These are phyloP conservation scores for Aspergillus melleus DNA, from an alignment of 2,329 filamentous ascomycete genomes.

Conservation along the genomic window DNA sequence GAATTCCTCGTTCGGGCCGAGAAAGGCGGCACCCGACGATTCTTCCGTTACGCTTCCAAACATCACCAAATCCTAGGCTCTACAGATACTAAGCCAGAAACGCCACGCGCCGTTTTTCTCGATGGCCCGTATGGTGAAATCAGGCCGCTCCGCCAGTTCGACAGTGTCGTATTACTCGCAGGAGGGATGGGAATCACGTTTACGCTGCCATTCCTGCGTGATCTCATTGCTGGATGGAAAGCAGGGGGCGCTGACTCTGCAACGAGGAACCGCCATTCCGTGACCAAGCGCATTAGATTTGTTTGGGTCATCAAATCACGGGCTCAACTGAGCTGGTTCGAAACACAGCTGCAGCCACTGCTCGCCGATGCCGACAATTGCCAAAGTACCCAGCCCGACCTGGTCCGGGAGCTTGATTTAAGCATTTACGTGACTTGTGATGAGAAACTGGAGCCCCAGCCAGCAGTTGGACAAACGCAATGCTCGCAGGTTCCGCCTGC, in stretches of 20 bases:
- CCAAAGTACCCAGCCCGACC: constrained; percentile 30
- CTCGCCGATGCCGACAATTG: constrained; percentile 43
- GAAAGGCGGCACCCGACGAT: constrained; percentile 52
- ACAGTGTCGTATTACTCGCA: constrained; percentile 60
- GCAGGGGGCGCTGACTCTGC: constrained; percentile 26
- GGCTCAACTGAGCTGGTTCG: constrained; percentile 55
- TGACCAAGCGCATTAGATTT: constrained; percentile 54
- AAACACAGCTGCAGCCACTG: constrained; percentile 49
- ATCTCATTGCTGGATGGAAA: constrained; percentile 53
- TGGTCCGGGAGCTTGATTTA: constrained; percentile 50
- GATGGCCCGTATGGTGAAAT: constrained; percentile 57
- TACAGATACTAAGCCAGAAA: constrained; percentile 6
- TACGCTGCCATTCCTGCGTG: constrained; percentile 56
- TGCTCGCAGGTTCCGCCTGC: constrained; percentile 25
- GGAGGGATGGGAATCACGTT: constrained; percentile 63
- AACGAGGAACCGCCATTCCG: constrained; percentile 28
- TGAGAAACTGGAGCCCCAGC: constrained; percentile 39
- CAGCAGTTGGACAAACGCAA: constrained; percentile 1
- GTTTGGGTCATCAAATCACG: constrained; percentile 61
- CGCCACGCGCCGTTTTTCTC: constrained; percentile 46
- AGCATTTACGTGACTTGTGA: constrained; percentile 59
- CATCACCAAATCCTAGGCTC: constrained; percentile 25
- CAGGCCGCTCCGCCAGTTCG: constrained; percentile 58
- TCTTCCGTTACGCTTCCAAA: constrained; percentile 54
- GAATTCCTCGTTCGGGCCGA: constrained; percentile 59